Conservation (phyloP, 768 basidiomycete species). For the Candolleomyces eurysporus region DNA sequence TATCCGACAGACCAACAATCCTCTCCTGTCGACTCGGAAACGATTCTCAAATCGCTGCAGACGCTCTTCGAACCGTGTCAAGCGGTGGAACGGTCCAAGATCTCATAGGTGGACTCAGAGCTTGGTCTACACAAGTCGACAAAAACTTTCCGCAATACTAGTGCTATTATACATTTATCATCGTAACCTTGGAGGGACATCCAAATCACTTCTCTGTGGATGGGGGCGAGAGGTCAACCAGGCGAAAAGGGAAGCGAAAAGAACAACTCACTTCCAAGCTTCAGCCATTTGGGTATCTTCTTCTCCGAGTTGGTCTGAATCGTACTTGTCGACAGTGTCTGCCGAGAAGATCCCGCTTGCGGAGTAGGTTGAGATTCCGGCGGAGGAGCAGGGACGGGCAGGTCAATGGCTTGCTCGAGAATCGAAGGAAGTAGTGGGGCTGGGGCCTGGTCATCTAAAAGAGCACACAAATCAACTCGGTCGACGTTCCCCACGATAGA, state of each 20-base stretch:
- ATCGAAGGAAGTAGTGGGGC: slow-evolving; percentile 66
- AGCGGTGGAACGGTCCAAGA: slow-evolving; percentile 47
- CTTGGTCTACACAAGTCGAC: slow-evolving; percentile 79
- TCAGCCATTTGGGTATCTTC: slow-evolving; percentile 82
- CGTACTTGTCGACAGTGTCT: background rate
- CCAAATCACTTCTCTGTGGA: slow-evolving; percentile 18
- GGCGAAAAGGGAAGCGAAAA: background rate
- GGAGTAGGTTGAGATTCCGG: slow-evolving; percentile 1
- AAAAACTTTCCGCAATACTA: slow-evolving; percentile 78
- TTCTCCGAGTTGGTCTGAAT: slow-evolving; percentile 30
- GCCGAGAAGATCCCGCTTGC: background rate
- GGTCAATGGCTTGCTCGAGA: slow-evolving; percentile 57
- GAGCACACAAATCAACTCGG: background rate
- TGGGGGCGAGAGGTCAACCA: background rate
- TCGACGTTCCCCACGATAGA: background rate
- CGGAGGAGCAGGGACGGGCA: slow-evolving; percentile 49
- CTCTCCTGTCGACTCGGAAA: slow-evolving; percentile 88
- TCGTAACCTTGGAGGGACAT: no score
- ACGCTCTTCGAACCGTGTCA: slow-evolving; percentile 46
- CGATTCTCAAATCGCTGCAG: slow-evolving; percentile 87
- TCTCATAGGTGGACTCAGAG: slow-evolving; percentile 77
- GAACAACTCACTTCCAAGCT: slow-evolving; percentile 55
- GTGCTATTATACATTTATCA: slow-evolving; percentile 10
- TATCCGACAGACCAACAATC: slow-evolving; percentile 53
- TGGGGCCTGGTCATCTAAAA: slow-evolving; percentile 47